Evolutionary conservation across 2,329 filamentous ascomycete genomes (phyloP), one percentile per base, ranked within the genome.

Genomic region (Sporothrix curviconia): DNA sequence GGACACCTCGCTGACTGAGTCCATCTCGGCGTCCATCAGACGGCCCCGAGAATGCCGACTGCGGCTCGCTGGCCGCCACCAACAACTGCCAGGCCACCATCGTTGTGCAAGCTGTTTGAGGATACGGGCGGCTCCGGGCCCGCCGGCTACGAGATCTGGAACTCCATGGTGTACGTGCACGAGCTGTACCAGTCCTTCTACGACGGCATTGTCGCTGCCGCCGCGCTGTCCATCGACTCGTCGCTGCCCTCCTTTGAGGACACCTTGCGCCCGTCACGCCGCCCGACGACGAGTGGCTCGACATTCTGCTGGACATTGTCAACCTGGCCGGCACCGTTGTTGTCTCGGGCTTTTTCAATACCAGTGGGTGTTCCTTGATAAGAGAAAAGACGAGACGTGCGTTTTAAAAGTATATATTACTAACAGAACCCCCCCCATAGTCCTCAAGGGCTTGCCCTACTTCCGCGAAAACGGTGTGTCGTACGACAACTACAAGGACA

Each of bases 131-230:
- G 54, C 3, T 59, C 61, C 1, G 64, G n/a, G 4, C 57, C 64
- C 3, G 64, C 59, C 0, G 63, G 22, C n/a, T 54, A 59, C 43
- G 43, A 63, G 39, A 59, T 64, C 17, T 64, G 58, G 58, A 61
- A 66, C 49, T 64, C 64, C 19, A 19, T 65, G 0, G 57, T 60
- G n/a, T 36, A 28, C 15, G 50, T 61, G n/a, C 61, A 62, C 36
- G 39, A 62, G 42, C 52, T 63, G 47, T 61, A 65, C 59, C 12
- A 55, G 7, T 43, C 24, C 32, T 66, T 63, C 53, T 8, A 58
- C 36, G 14, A 28, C 4, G 52, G 57, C 5, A 37, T 67, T 15
- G 24, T 43, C 53, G 15, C 59, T 61, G 22, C 42, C 11, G 37
- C 47, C 24, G 49, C 57, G 1, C 19, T 32, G 15, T 19, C 17